Percentiles rank a stretch among this genome's conserved stretches.
Evolutionary conservation across 345 rosid genomes (phyloP).

Genomic region (Dipteronia sinensis): DNA sequence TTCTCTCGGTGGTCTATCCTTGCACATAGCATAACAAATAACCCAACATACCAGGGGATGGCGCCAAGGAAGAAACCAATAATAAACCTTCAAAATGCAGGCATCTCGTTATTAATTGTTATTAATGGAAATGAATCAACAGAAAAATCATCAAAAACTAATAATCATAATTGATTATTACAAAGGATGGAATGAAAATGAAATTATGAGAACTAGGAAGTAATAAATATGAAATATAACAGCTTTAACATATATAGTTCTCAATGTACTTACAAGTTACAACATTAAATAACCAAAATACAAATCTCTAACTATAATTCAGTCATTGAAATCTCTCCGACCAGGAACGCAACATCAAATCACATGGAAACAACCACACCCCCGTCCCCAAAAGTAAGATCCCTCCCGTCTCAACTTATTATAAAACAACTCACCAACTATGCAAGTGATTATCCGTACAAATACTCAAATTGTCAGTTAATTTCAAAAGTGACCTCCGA

Average conservation of each 20-base stretch:
- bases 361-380: background rate
- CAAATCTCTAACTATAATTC: background rate
- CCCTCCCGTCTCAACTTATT: background rate
- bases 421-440: background rate
- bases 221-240: background rate
- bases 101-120: slow-evolving; percentile 12
- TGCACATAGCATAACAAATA: slow-evolving; percentile 58
- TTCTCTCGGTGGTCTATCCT: slow-evolving; percentile 82
- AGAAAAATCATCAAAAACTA: background rate
- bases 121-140: slow-evolving; percentile 15
- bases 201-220: background rate
- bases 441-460: background rate
- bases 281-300: background rate
- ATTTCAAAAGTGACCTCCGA: background rate
- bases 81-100: slow-evolving; percentile 58
- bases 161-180: background rate
- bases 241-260: background rate
- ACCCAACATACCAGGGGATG: slow-evolving; percentile 88
- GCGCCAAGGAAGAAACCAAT: slow-evolving; percentile 83
- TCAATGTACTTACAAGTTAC: background rate
- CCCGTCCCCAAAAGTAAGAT: background rate
- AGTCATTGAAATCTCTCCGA: background rate
- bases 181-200: background rate
- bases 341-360: background rate
- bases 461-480: background rate